A percentile compares a stretch with the other conserved stretches of the same genome.
These are phyloP conservation scores for Cladosporium sp. DNA, from an alignment of 2,329 filamentous ascomycete species.

Conservation along the genomic window DNA sequence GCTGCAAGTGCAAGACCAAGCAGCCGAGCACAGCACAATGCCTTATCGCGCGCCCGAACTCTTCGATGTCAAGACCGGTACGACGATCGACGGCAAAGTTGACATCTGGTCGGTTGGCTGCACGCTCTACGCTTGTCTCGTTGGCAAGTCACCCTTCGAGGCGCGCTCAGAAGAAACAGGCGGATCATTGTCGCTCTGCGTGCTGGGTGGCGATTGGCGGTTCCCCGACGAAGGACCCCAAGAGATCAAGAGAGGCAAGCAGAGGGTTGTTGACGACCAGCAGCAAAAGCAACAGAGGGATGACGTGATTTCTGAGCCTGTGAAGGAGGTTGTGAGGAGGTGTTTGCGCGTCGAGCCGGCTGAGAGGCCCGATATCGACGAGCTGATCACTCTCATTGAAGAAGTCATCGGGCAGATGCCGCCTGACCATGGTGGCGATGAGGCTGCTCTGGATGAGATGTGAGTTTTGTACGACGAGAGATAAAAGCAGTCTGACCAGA, in stretches of 20 bases:
- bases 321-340: conserved; percentile 80
- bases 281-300: conserved; percentile 34
- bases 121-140: conserved; percentile 94
- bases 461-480: background rate
- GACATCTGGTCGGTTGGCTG: conserved; percentile 98
- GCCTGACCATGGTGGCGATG: conserved; percentile 54
- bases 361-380: conserved; percentile 81
- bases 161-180: conserved; percentile 94
- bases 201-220: conserved; percentile 89
- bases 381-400: conserved; percentile 77
- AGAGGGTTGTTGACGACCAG: conserved; percentile 37
- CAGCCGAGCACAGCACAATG: conserved; percentile 97
- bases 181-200: conserved; percentile 85
- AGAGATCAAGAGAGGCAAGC: conserved; percentile 53
- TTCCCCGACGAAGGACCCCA: conserved; percentile 82
- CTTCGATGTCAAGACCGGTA: conserved; percentile 94
- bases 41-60: conserved; percentile 96
- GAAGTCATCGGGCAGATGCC: conserved; percentile 55
- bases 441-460: background rate
- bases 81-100: conserved; percentile 88
- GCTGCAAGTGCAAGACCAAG: conserved; percentile 86
- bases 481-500: background rate
- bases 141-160: conserved; percentile 96
- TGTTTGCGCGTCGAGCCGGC: conserved; percentile 83
- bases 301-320: conserved; percentile 67